Evolutionary conservation across 441 rosid genomes (phyloP), one percentile per base, ranked within the genome.

Genomic region (Hura crepitans): DNA sequence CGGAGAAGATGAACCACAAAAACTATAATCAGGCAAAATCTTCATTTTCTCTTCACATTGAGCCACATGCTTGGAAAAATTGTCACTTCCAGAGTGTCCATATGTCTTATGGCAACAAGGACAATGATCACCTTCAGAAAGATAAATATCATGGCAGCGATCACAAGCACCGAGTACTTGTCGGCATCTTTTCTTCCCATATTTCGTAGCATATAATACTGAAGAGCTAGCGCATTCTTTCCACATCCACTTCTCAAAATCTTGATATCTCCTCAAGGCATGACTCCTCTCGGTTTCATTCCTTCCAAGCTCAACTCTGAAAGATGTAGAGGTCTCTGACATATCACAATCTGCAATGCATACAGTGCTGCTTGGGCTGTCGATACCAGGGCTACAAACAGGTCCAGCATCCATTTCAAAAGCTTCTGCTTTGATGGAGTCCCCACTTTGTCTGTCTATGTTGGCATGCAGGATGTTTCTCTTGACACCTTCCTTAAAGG

Each of bases 181-280:
- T 70, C n/a, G 62, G 76, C 86, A 74, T 80, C 84, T 77, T 81
- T 82, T 83, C 61, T 83, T 85, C 77, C 87, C 92, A 74, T 75
- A 81, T 79, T 89, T 85, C 60, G 30, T 68, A 64, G 94, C 87
- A 31, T 72, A 79, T 69, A 85, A 78, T 22, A 68, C 62, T 2
- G 61, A 75, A 9, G 88, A 80, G 78, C 67, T 73, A 69, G 75
- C 50, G 80, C 88, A 79, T 55, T 83, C 92, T 64, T 84, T 91
- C 94, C 91, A 86, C 82, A 89, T 86, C 96, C 96, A 92, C 69
- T 79, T 86, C 83, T 87, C 94, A 59, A 87, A 87, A 62, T 84
- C 94, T 72, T 82, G 81, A 62, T 86, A 88, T 74, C 96, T 88
- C 81, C 73, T 81, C 77, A 86, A 69, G 71, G 85, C 77, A 35